Evolutionary conservation across 805 yeast genomes (phyloP), one percentile per base, ranked within the genome.

Genomic region (Ogataea trehalophila): DNA sequence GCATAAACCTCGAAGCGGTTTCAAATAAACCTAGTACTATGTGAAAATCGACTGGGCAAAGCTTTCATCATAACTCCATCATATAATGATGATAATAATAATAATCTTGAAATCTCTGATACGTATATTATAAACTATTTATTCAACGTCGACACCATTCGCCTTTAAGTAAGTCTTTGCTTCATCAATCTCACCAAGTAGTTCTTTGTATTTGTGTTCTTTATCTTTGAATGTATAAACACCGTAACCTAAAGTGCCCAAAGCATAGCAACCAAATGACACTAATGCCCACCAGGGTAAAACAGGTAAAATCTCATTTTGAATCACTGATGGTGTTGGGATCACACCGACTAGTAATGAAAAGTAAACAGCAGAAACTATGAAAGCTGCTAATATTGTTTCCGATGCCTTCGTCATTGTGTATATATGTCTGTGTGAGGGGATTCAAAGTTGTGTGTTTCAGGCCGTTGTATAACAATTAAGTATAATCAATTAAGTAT

Each of bases 281-380:
- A 84, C 85, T 51, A 84, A 68, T 0, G 72, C 76, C 90, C 89
- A 84, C 72, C 76, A 82, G 33, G 90, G 90, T 49, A 84, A 57
- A 33, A 73, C 81, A 9, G 89, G 89, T 51, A 84, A 66, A 43
- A 83, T 74, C 54, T 81, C 81, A 26, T 68, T 58, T 42, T 72
- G 75, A 55, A 83, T 57, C 33, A 62, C 55, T n/a, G 62, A 65
- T 8, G 80, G 71, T 6, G 77, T 66, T 39, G 89, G 89, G 47
- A 84, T 67, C 37, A 75, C 73, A 15, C 81, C 82, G 16, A 70
- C 54, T 49, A 63, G 64, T 26, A 83, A 68, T 3, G 80, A 74
- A 56, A 75, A 67, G 66, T 84, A 84, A 7, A 80, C 60, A 2
- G 83, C 75, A 6, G 75, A 61, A n/a, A 72, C 57, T 20, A 76